Evolutionary conservation across 106 monocot genomes (phyloP).

Genomic region (Xerophyta viscosa): DNA sequence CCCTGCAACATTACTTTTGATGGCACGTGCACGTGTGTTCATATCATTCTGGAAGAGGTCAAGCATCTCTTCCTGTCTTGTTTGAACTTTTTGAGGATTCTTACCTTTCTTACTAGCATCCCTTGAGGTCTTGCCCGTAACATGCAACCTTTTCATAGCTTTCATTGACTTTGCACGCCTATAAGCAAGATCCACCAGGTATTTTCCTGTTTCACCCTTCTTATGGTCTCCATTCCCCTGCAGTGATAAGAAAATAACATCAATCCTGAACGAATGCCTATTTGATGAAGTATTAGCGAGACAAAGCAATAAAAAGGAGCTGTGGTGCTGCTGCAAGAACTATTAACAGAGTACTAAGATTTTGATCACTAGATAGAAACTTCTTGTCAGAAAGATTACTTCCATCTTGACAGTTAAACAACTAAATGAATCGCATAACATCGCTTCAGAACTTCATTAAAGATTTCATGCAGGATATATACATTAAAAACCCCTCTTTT

Average conservation of each 20-base stretch:
- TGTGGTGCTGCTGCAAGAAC: too few relatives aligned
- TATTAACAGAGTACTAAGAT: too few relatives aligned
- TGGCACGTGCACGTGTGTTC: constrained; percentile 22
- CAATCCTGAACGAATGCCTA: too few relatives aligned
- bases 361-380: too few relatives aligned
- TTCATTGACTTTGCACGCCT: constrained; percentile 77
- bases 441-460: too few relatives aligned
- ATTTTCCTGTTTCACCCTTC: constrained; percentile 51
- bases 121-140: constrained; percentile 30
- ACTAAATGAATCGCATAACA: too few relatives aligned
- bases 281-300: too few relatives aligned
- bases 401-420: too few relatives aligned
- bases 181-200: constrained; percentile 69
- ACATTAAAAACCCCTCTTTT: neutral
- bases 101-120: constrained; percentile 24
- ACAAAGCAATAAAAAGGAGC: too few relatives aligned
- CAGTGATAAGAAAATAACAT: constrained; percentile 9
- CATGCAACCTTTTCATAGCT: constrained; percentile 33
- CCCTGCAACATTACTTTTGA: constrained; percentile 22
- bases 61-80: constrained; percentile 76
- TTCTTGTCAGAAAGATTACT: too few relatives aligned
- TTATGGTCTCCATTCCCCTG: constrained; percentile 40
- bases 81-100: constrained; percentile 24
- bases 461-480: too few relatives aligned
- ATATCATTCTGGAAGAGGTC: constrained; percentile 91